Evolutionary conservation across 768 basidiomycete genomes (phyloP), one percentile per base, ranked within the genome.

Genomic region (Candolleomyces eurysporus): DNA sequence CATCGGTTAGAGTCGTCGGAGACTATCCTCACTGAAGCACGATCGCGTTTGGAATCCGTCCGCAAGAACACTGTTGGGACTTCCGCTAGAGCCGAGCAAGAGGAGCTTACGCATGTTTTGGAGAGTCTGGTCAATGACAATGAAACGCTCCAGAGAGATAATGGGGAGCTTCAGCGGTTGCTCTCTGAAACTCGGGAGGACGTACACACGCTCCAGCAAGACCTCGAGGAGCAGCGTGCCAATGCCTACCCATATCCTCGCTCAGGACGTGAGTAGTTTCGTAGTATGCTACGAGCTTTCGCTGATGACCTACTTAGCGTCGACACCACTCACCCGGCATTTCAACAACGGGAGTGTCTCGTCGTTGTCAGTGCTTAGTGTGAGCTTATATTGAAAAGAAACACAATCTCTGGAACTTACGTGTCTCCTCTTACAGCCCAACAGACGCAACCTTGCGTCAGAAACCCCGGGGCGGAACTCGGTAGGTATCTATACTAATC

Each of bases 41-140:
- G 85, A 30, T 76, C 79, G 9, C 82, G 84, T 40, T 67, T 94
- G 40, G 83, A 87, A 60, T 77, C 78, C n/a, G 71, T 92, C 49
- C 84, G 87, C 30, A 76, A 78, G 36, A 2, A 36, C 11, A 36
- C 36, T 36, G 36, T 78, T 19, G 73, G 77, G 26, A 68, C 75
- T 54, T 72, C 80, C 39, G 75, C 78, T 14, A 70, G 75, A 63
- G 68, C 72, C 26, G 85, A 86, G 52, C 80, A 87, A 57, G 72
- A 81, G 16, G 89, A 91, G 66, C 75, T 92, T 17, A 85, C 81
- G 39, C 76, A 79, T 58, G 86, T 94, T 13, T 76, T 97, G 14
- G 92, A 94, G 70, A 86, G 88, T n/a, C 79, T 96, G 32, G 93
- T 95, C 8, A 84, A 87, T 39, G 91, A 92, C 67, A 96, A 94